Evolutionary conservation across 179 eudicot genomes (phyloP).

Genomic region (Silene coronaria): DNA sequence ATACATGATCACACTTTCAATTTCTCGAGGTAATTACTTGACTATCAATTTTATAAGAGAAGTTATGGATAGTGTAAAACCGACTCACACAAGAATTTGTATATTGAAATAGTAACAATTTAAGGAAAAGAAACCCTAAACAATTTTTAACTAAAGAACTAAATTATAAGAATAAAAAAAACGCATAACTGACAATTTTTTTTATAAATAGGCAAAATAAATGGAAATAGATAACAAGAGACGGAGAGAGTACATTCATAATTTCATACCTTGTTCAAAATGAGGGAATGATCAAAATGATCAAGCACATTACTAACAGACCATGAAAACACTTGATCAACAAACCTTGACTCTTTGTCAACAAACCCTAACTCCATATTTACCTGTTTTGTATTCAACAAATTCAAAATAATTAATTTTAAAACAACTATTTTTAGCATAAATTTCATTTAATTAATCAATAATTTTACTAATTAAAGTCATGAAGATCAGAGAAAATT

Average conservation of each 20-base stretch:
- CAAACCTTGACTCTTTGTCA: conserved; percentile 5
- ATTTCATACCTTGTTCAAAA: conserved; percentile 16
- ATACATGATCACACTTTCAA: background rate
- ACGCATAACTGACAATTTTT: background rate
- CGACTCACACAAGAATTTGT: background rate
- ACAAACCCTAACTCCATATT: conserved; percentile 8
- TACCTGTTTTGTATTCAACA: background rate
- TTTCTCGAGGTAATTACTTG: background rate
- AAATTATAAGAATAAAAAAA: background rate
- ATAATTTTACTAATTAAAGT: background rate
- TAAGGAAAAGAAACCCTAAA: too few species aligned
- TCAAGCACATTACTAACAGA: conserved; percentile 20
- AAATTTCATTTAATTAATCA: background rate
- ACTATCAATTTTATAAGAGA: too few species aligned
- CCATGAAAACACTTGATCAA: conserved; percentile 29
- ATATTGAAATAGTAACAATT: too few species aligned
- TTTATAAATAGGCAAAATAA: too few species aligned
- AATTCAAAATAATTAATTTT: background rate
- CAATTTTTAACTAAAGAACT: too few species aligned
- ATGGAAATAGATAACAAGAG: too few species aligned
- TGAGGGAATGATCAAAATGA: conserved; percentile 21
- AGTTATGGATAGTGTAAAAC: background rate
- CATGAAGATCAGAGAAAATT: background rate
- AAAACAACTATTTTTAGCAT: background rate
- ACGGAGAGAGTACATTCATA: background rate